Base-by-base conservation (phyloP, 1,284 basidiomycete species). In the Leccinum griseonigrum region DNA sequence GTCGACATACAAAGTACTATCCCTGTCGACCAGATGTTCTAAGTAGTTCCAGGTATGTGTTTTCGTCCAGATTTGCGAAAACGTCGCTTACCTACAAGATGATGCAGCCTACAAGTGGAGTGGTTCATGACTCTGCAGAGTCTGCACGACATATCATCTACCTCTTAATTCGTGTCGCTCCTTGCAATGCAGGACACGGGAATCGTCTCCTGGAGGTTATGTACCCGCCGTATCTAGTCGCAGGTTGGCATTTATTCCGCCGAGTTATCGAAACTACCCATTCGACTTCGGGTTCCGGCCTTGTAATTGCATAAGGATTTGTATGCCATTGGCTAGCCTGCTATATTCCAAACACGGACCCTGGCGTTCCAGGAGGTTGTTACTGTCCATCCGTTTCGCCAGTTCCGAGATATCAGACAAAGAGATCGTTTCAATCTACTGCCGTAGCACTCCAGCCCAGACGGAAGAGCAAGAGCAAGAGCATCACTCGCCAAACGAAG, bases 1-100 rank as follows among this genome's bases (percentile, higher is more conserved):
- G 76, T 91, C 60, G 81, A 81, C 66, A 79, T 87, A 74, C 77
- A 79, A 32, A 66, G 67, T 22, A 59, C 67, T 3, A 75, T 82
- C 46, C 77, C 81, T 22, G n/a, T 80, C 57, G 82, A 83, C 67
- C 77, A 78, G 67, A 76, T 77, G 59, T 61, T 80, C 53, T 73
- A 11, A 57, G 16, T 11, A 8, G 28, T 26, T 8, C 9, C 22
- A 60, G 57, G 68, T 68, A 8, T 38, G 69, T 63, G 16, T 57
- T 52, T 50, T 48, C 26, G 18, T 38, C 32, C 34, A n/a, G 14
- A 14, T 53, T 8, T 7, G 9, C 9, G 14, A 56, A 16, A 5
- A 18, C 28, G 53, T 14, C 28, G 40, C 22, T 68, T 46, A 46
- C 43, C 10, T 14, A 34, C 8, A 6, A 10, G n/a, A 46, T 11